A percentile compares a stretch with the other conserved stretches of the same genome.
Evolutionary conservation across 176 grass and related monocot species (phyloP).

Genomic region (Pharus latifolius): DNA sequence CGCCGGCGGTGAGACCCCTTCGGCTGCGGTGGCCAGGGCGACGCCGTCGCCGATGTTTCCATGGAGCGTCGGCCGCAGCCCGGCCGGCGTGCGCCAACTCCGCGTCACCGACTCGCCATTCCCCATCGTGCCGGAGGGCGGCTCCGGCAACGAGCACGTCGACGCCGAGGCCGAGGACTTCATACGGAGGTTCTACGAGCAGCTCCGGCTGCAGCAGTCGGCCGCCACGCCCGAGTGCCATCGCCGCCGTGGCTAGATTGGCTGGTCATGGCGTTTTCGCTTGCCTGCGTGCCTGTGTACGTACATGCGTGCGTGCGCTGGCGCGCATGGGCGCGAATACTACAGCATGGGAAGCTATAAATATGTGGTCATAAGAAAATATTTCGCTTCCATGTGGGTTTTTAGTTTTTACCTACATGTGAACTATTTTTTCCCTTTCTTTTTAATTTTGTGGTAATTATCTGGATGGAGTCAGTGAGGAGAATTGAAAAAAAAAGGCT

Average conservation of each 20-base stretch:
- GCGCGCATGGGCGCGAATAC: neutral
- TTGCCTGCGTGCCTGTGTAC: neutral
- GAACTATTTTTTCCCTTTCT: neutral
- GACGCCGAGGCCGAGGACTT: conserved; percentile 50
- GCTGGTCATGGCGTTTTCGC: too few species aligned
- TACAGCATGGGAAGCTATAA: neutral
- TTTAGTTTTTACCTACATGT: conserved; percentile 28
- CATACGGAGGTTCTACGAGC: conserved; percentile 71
- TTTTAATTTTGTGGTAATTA: conserved; percentile 1
- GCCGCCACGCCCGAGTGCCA: conserved; percentile 39
- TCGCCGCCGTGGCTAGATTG: conserved; percentile 12
- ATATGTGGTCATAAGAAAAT: neutral
- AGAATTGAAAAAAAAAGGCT: conserved; percentile 23
- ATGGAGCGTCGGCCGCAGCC: conserved; percentile 47
- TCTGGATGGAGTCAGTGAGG: neutral
- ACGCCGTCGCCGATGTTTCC: conserved; percentile 52
- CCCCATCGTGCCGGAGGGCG: conserved; percentile 40
- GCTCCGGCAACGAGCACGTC: conserved; percentile 31
- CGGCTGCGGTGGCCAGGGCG: neutral
- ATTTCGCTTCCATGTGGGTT: conserved; percentile 22
- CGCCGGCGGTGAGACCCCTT: neutral
- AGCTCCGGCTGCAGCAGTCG: conserved; percentile 55
- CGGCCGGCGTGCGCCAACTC: conserved; percentile 35
- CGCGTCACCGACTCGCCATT: conserved; percentile 93
- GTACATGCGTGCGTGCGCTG: neutral